Conservation (phyloP, 1,284 basidiomycete genomes). For the Abortiporus biennis region DNA sequence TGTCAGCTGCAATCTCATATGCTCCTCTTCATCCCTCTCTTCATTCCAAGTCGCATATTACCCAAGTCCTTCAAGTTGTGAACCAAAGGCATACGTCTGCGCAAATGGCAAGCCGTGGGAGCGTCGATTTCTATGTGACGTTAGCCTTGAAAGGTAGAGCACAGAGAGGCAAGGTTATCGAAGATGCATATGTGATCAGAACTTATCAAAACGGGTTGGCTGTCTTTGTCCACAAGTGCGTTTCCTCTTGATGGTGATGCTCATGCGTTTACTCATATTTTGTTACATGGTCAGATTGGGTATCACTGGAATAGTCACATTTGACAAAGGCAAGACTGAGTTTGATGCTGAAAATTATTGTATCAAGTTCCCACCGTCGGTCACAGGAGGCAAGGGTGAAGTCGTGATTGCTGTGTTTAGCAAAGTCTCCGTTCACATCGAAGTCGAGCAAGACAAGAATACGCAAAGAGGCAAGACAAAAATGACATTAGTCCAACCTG, state of each 20-base stretch:
- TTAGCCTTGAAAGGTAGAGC: slow-evolving; percentile 79
- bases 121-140: slow-evolving; percentile 97
- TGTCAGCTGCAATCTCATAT: slow-evolving; percentile 87
- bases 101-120: slow-evolving; percentile 94
- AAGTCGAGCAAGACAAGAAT: slow-evolving; percentile 92
- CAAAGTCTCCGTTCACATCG: slow-evolving; percentile 84
- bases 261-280: too few relatives aligned
- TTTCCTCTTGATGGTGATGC: slow-evolving; percentile 9
- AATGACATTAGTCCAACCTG: slow-evolving; percentile 77
- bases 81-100: slow-evolving; percentile 94
- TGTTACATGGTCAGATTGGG: too few relatives aligned
- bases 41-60: slow-evolving; percentile 87
- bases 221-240: slow-evolving; percentile 92
- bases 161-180: slow-evolving; percentile 46
- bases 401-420: slow-evolving; percentile 84
- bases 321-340: slow-evolving; percentile 81
- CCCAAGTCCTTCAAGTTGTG: slow-evolving; percentile 81
- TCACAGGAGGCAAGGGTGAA: slow-evolving; percentile 35
- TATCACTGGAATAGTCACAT: slow-evolving; percentile 90
- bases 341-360: slow-evolving; percentile 93
- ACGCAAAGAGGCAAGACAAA: slow-evolving; percentile 91
- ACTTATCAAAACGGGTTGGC: slow-evolving; percentile 93
- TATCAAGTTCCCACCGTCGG: slow-evolving; percentile 64
- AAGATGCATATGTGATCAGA: slow-evolving; percentile 94
- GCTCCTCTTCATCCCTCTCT: slow-evolving; percentile 80